A percentile compares a stretch with the other conserved stretches of the same genome.
phyloP scores from a whole-genome alignment of 257 asterid species.

The Primulina eburnea region DNA sequence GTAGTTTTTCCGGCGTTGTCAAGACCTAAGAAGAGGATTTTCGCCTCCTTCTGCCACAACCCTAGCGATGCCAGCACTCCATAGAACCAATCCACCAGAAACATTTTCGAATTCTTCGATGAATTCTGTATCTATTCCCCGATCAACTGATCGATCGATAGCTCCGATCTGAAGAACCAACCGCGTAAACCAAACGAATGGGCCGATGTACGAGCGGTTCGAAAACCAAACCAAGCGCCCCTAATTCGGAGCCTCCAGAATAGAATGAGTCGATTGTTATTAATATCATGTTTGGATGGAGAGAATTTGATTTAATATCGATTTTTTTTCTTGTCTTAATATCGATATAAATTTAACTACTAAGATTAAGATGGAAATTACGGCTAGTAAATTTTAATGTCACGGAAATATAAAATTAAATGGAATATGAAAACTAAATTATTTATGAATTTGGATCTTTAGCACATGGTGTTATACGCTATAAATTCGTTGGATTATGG shows the following conservation, averaged over 20 bases:
- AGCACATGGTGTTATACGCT: no score
- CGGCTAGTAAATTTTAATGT: no score
- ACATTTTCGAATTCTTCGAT: slow-evolving; percentile 26
- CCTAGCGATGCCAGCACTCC: slow-evolving; percentile 43
- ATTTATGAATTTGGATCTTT: no score
- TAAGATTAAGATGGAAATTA: no score
- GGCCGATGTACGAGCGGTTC: not conserved
- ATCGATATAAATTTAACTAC: no score
- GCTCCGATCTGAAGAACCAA: not conserved
- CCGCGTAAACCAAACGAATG: not conserved
- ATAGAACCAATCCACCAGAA: slow-evolving; percentile 49
- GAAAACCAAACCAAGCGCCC: not conserved
- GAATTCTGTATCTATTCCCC: no score
- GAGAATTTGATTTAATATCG: no score
- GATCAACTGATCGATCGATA: not conserved
- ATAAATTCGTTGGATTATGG: no score
- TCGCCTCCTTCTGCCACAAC: slow-evolving; percentile 45
- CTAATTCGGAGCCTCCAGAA: not conserved
- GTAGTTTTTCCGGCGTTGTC: slow-evolving; percentile 56
- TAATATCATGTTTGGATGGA: no score
- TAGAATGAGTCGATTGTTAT: not conserved
- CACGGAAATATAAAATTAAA: no score
- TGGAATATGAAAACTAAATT: no score
- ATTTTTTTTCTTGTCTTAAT: no score
- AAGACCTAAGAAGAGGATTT: slow-evolving; percentile 46